A percentile compares a stretch with the other conserved stretches of the same genome.
Evolutionary conservation across 2,329 filamentous ascomycete genomes (phyloP).

Genomic region (Tricladium varicosporioides): DNA sequence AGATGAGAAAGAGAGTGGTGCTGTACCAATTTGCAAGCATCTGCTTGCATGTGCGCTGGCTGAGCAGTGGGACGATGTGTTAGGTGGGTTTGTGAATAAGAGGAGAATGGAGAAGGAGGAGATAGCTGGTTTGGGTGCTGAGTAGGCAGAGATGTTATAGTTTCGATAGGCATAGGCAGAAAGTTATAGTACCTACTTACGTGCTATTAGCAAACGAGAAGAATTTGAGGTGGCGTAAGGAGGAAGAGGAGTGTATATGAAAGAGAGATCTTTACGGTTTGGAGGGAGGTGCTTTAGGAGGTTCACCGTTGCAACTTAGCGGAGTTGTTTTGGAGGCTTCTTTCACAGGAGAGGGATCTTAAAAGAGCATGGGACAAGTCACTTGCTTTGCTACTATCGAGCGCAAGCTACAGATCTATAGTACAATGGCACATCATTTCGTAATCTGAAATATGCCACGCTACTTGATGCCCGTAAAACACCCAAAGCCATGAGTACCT

Average conservation of each 20-base stretch:
- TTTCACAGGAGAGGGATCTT: neutral
- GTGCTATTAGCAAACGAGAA: too few relatives aligned
- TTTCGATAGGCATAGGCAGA: neutral
- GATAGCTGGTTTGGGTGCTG: constrained; percentile 63
- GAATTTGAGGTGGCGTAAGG: too few relatives aligned
- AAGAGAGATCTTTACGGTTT: too few relatives aligned
- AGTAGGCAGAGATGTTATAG: neutral
- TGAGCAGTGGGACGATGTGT: constrained; percentile 58
- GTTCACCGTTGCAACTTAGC: neutral
- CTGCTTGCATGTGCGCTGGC: constrained; percentile 78
- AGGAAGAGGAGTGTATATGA: too few relatives aligned
- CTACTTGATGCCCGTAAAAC: constrained; percentile 25
- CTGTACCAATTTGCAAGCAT: constrained; percentile 76
- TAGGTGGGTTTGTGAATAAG: constrained; percentile 56
- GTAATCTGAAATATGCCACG: constrained; percentile 27
- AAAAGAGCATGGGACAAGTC: neutral
- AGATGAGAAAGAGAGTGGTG: constrained; percentile 17
- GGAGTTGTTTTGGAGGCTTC: neutral
- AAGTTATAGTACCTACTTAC: neutral
- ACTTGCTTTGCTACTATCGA: constrained; percentile 27
- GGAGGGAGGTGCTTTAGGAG: neutral
- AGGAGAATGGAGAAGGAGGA: constrained; percentile 59
- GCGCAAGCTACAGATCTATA: constrained; percentile 33
- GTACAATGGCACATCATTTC: constrained; percentile 31
- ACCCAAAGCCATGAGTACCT: constrained; percentile 18